Conservation (phyloP, 805 yeast genomes). For the Nakazawaea ernobii region DNA sequence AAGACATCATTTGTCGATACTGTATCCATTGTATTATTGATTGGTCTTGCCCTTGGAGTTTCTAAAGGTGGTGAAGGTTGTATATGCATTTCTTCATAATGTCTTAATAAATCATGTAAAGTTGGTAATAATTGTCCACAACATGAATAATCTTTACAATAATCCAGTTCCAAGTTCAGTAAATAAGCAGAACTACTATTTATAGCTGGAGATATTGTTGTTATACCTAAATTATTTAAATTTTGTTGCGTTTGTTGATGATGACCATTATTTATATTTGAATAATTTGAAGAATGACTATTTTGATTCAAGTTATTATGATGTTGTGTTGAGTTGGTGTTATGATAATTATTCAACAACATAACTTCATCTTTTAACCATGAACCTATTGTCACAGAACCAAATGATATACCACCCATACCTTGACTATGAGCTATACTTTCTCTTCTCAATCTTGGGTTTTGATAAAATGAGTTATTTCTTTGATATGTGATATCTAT, state of each 20-base stretch:
- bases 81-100: slow-evolving; percentile 95
- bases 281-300: neutral
- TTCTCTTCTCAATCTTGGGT: slow-evolving; percentile 70
- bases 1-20: slow-evolving; percentile 93
- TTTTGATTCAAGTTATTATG: neutral
- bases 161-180: slow-evolving; percentile 91
- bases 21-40: slow-evolving; percentile 70
- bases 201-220: neutral
- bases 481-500: slow-evolving; percentile 32
- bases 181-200: slow-evolving; percentile 56
- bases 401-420: slow-evolving; percentile 98
- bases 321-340: slow-evolving; percentile 7
- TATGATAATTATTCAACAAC: slow-evolving; percentile 32
- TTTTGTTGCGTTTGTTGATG: slow-evolving; percentile 16
- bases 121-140: slow-evolving; percentile 93
- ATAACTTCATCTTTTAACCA: slow-evolving; percentile 94
- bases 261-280: slow-evolving; percentile 14
- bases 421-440: slow-evolving; percentile 95
- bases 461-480: slow-evolving; percentile 31
- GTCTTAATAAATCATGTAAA: slow-evolving; percentile 86
- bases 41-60: slow-evolving; percentile 36
- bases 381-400: slow-evolving; percentile 88
- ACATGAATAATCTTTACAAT: slow-evolving; percentile 94
- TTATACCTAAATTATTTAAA: slow-evolving; percentile 1
- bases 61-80: slow-evolving; percentile 43